Evolutionary conservation across 2,329 filamentous ascomycete genomes (phyloP).

Genomic region (Aaosphaeria arxii): DNA sequence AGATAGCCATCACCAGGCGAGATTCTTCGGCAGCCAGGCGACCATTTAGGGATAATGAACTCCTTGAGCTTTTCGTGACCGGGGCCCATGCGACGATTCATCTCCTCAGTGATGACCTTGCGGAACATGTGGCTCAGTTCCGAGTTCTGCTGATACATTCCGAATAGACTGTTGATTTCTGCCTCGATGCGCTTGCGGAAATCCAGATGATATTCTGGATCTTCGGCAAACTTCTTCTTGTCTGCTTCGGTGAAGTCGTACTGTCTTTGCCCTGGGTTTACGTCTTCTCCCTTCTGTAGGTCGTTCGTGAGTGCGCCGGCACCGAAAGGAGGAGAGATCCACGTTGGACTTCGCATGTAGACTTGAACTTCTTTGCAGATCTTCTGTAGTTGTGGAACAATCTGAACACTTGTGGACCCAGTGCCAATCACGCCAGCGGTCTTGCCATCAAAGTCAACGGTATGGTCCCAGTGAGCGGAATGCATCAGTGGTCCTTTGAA

Average conservation of each 20-base stretch:
- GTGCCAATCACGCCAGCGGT: conserved; percentile 31
- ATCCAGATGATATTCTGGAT: conserved; percentile 55
- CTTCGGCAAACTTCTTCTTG: conserved; percentile 53
- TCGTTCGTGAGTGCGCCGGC: conserved; percentile 32
- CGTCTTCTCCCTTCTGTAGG: conserved; percentile 32
- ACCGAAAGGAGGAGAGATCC: conserved; percentile 40
- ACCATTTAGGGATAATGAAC: conserved; percentile 48
- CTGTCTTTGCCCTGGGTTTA: conserved; percentile 42
- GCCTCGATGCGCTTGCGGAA: conserved; percentile 49
- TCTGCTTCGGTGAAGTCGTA: conserved; percentile 51
- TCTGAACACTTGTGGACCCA: conserved; percentile 34
- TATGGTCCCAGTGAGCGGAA: conserved; percentile 43
- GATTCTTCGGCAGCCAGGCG: conserved; percentile 39
- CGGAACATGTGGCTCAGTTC: conserved; percentile 43
- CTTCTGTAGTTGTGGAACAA: conserved; percentile 39
- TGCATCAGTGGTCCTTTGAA: conserved; percentile 46
- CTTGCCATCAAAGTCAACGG: conserved; percentile 30
- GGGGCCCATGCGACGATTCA: conserved; percentile 38
- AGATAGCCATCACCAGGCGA: conserved; percentile 33
- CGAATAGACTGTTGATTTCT: conserved; percentile 52
- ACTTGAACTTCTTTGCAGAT: conserved; percentile 31
- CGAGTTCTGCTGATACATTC: conserved; percentile 50
- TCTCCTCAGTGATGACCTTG: conserved; percentile 40
- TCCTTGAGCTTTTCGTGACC: conserved; percentile 43
- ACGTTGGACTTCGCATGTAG: conserved; percentile 39